phyloP scores from a whole-genome alignment of 2,329 filamentous ascomycete genomes.

The Fusarium sublunatum region DNA sequence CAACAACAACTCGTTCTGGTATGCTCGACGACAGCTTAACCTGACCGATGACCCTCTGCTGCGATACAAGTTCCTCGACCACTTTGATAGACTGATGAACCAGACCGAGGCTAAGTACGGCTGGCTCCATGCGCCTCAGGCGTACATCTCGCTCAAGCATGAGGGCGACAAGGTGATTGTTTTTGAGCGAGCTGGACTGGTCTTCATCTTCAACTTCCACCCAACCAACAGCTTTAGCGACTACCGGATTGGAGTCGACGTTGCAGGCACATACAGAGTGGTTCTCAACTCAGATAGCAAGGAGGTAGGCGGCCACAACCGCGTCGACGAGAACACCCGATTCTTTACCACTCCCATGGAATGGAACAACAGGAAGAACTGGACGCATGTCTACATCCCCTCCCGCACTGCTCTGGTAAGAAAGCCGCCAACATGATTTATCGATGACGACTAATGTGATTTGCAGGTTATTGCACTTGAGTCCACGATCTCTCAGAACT shows the following conservation, averaged over 20 bases:
- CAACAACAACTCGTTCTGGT: slow-evolving; percentile 94
- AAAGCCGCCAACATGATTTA: slow-evolving; percentile 28
- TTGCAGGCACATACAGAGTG: slow-evolving; percentile 85
- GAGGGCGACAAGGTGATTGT: slow-evolving; percentile 94
- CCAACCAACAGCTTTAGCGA: slow-evolving; percentile 86
- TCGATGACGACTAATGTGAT: slow-evolving; percentile 2
- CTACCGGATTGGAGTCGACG: slow-evolving; percentile 90
- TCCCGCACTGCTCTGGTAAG: slow-evolving; percentile 83
- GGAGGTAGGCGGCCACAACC: slow-evolving; percentile 81
- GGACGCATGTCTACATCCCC: slow-evolving; percentile 91
- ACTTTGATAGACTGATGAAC: slow-evolving; percentile 95
- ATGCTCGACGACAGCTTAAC: slow-evolving; percentile 92
- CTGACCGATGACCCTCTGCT: slow-evolving; percentile 86
- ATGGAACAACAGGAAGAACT: slow-evolving; percentile 93
- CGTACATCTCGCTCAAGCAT: slow-evolving; percentile 93
- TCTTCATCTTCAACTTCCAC: slow-evolving; percentile 98
- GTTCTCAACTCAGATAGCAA: slow-evolving; percentile 84
- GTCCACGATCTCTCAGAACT: slow-evolving; percentile 41
- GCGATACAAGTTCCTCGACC: slow-evolving; percentile 90
- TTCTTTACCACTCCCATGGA: slow-evolving; percentile 92
- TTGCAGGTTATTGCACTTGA: slow-evolving; percentile 65
- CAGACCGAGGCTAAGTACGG: slow-evolving; percentile 86
- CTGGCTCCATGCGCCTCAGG: slow-evolving; percentile 87
- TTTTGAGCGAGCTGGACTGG: slow-evolving; percentile 88
- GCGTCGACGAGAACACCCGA: slow-evolving; percentile 81